Evolutionary conservation across 306 rosid species (phyloP).

Genomic region (Lathyrus tuberosus): DNA sequence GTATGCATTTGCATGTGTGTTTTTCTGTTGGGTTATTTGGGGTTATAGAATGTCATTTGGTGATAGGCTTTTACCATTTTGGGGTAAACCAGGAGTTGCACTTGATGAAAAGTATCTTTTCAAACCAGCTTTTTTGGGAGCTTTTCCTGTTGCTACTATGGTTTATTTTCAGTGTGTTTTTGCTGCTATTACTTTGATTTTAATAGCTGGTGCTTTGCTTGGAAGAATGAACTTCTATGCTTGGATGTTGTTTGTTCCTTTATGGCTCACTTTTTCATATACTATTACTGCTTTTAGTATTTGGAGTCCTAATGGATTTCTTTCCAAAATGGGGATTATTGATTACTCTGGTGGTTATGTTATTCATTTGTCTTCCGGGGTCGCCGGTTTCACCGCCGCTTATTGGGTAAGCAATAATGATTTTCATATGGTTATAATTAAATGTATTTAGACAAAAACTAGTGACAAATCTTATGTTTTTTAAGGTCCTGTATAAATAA

Average conservation of each 20-base stretch:
- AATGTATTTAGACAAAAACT: no score
- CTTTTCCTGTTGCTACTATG: slow-evolving; percentile 51
- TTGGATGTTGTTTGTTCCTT: slow-evolving; percentile 59
- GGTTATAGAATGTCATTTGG: slow-evolving; percentile 55
- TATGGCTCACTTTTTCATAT: slow-evolving; percentile 56
- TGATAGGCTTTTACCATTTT: slow-evolving; percentile 41
- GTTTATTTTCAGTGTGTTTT: slow-evolving; percentile 51
- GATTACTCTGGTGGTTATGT: slow-evolving; percentile 58
- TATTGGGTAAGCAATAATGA: slow-evolving; percentile 42
- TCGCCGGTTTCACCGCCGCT: slow-evolving; percentile 62
- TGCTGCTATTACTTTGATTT: slow-evolving; percentile 56
- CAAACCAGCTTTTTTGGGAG: slow-evolving; percentile 30
- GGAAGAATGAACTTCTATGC: slow-evolving; percentile 60
- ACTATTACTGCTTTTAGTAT: slow-evolving; percentile 54
- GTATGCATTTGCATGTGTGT: slow-evolving; percentile 56
- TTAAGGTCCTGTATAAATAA: no score
- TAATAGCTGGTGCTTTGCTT: slow-evolving; percentile 53
- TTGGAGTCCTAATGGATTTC: slow-evolving; percentile 47
- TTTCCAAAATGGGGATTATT: slow-evolving; percentile 37
- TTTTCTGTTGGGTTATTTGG: slow-evolving; percentile 53
- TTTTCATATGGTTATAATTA: not conserved
- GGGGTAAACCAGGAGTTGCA: slow-evolving; percentile 44
- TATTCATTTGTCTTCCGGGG: slow-evolving; percentile 57
- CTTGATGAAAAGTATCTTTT: slow-evolving; percentile 41
- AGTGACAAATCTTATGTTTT: no score